These are phyloP conservation scores for Phytophthora palmivora DNA, from an alignment of 352 stramenopile species.

Conservation along the genomic window DNA sequence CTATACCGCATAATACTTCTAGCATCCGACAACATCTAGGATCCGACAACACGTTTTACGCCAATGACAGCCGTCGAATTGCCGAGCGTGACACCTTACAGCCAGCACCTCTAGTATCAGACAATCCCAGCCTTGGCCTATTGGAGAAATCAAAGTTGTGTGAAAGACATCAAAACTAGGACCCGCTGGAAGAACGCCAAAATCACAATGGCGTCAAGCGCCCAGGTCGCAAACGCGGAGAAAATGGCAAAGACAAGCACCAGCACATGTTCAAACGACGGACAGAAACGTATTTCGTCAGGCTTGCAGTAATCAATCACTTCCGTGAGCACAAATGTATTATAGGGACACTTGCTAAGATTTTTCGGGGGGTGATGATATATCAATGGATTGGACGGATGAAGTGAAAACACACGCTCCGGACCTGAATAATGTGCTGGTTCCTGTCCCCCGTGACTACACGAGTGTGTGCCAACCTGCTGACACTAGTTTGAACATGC, in stretches of 20 bases:
- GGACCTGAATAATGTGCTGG: conserved; percentile 34
- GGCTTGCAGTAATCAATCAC: conserved; percentile 3
- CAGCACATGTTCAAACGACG: background rate
- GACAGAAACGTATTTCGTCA: background rate
- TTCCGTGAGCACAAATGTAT: conserved; percentile 7
- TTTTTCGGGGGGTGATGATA: background rate
- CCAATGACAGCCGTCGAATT: conserved; percentile 6
- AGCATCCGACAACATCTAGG: conserved; percentile 3
- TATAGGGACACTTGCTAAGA: background rate
- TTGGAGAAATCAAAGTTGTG: background rate
- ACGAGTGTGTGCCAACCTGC: conserved; percentile 26
- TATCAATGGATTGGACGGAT: no score
- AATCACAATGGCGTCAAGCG: conserved; percentile 2
- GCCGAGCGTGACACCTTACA: background rate
- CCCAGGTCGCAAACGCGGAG: conserved; percentile 3
- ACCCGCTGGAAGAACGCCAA: conserved; percentile 3
- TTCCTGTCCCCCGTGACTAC: conserved; percentile 14
- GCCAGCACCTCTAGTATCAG: background rate
- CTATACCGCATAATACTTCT: conserved; percentile 9
- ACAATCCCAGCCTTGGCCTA: conserved; percentile 3
- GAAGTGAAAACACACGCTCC: no score
- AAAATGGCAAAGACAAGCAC: conserved; percentile 7
- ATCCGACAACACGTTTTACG: background rate
- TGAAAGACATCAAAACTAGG: background rate
- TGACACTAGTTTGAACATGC: conserved; percentile 33